A percentile compares a stretch with the other conserved stretches of the same genome.
phyloP scores from a whole-genome alignment of 2,329 filamentous ascomycete species.

The Tolypocladium tropicale region DNA sequence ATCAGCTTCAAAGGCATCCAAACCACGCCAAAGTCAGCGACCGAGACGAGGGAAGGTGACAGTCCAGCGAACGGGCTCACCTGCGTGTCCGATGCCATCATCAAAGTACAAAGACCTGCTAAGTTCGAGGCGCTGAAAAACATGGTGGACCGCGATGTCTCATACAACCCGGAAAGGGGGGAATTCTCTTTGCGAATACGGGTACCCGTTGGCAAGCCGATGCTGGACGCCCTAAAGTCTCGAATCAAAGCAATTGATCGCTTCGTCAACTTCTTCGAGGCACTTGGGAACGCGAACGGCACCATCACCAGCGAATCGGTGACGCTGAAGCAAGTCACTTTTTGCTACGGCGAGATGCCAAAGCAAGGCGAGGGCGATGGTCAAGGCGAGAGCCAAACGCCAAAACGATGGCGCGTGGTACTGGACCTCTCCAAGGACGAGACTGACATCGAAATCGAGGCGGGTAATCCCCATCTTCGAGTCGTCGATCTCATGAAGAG shows the following conservation, averaged over 20 bases:
- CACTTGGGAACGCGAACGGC: conserved; percentile 46
- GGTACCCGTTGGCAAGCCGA: conserved; percentile 45
- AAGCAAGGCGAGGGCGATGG: neutral
- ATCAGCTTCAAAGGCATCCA: conserved; percentile 44
- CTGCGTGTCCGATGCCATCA: conserved; percentile 40
- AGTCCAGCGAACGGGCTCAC: conserved; percentile 15
- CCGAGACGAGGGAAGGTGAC: conserved; percentile 3
- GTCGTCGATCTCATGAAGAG: conserved; percentile 48
- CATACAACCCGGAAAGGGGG: conserved; percentile 48
- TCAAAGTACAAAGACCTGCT: conserved; percentile 40
- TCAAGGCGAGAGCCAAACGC: neutral
- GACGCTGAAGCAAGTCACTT: conserved; percentile 52
- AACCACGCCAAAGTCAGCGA: conserved; percentile 5
- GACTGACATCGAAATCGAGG: conserved; percentile 49
- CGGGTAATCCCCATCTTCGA: conserved; percentile 57
- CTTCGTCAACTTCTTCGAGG: conserved; percentile 59
- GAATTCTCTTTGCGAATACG: conserved; percentile 53
- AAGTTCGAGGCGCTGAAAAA: conserved; percentile 46
- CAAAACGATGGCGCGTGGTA: conserved; percentile 38
- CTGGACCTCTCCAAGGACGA: conserved; percentile 45
- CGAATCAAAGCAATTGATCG: conserved; percentile 58
- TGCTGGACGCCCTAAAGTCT: conserved; percentile 47
- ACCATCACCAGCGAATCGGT: conserved; percentile 48
- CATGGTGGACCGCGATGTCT: conserved; percentile 50
- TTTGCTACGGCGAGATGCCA: conserved; percentile 48